phyloP scores from a whole-genome alignment of 108 stramenopile species.

The Stephanodiscus triporus region DNA sequence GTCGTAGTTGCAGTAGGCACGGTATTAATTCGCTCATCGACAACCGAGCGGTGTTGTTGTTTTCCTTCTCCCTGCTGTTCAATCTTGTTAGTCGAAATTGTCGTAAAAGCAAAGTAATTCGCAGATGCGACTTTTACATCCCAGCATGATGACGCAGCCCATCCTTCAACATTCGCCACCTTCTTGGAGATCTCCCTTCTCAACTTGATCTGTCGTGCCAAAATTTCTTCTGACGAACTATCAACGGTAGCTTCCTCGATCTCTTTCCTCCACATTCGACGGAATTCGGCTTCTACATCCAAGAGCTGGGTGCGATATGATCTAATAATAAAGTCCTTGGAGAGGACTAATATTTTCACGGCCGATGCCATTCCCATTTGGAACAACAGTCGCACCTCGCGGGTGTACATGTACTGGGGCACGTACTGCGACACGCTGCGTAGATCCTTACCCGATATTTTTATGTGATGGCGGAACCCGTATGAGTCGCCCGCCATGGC shows the following conservation, averaged over 20 bases:
- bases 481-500: conserved; percentile 65
- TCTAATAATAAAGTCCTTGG: conserved; percentile 56
- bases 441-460: conserved; percentile 49
- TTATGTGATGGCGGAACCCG: conserved; percentile 62
- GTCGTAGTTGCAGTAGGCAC: neutral
- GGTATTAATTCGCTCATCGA: neutral
- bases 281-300: conserved; percentile 27
- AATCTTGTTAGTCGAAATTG: neutral
- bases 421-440: conserved; percentile 56
- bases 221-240: conserved; percentile 24
- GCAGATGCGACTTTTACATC: conserved; percentile 66
- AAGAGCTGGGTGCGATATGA: conserved; percentile 47
- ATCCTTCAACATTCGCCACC: conserved; percentile 56
- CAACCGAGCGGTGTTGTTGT: neutral
- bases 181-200: conserved; percentile 31
- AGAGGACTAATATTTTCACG: conserved; percentile 59
- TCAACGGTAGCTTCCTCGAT: conserved; percentile 24
- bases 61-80: neutral
- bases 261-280: conserved; percentile 30
- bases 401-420: conserved; percentile 69
- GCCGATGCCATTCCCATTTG: conserved; percentile 53
- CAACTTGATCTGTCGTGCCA: conserved; percentile 16
- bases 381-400: conserved; percentile 67
- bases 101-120: conserved; percentile 38
- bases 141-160: conserved; percentile 79